Percentiles rank a stretch among this genome's conserved stretches.
Evolutionary conservation across 345 rosid species (phyloP).

Genomic region (Linum usitatissimum): DNA sequence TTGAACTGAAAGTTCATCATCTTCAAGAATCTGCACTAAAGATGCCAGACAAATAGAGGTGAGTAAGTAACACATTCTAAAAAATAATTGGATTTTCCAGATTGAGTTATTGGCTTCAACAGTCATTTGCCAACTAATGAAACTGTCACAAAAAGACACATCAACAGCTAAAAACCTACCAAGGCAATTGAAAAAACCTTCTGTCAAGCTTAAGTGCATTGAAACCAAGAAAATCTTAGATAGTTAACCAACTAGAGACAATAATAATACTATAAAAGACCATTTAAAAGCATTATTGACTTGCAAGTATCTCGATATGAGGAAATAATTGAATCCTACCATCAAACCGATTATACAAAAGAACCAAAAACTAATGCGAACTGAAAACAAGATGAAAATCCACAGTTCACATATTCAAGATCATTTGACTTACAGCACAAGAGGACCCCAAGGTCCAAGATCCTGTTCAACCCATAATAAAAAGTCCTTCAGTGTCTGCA

Average conservation of each 20-base stretch:
- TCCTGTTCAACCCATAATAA: constrained; percentile 86
- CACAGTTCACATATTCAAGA: background rate
- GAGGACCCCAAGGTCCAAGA: constrained; percentile 98
- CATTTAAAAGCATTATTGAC: background rate
- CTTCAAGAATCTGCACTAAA: background rate
- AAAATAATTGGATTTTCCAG: no score
- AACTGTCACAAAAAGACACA: background rate
- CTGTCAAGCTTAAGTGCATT: background rate
- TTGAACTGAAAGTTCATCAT: background rate
- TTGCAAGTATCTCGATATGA: background rate
- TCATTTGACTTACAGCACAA: constrained; percentile 61
- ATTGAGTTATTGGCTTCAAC: no score
- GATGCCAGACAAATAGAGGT: background rate
- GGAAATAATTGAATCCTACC: background rate
- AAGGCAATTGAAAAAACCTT: background rate
- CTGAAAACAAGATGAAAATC: background rate
- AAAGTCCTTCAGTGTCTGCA: constrained; percentile 89
- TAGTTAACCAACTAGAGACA: background rate
- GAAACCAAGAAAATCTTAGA: background rate
- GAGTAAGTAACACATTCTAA: no score
- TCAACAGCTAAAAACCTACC: background rate
- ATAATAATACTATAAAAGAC: no score
- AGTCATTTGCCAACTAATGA: no score
- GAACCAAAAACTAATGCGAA: background rate
- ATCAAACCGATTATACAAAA: background rate